phyloP scores from a whole-genome alignment of 257 asterid genomes.

The Nyctanthes arbortristis region DNA sequence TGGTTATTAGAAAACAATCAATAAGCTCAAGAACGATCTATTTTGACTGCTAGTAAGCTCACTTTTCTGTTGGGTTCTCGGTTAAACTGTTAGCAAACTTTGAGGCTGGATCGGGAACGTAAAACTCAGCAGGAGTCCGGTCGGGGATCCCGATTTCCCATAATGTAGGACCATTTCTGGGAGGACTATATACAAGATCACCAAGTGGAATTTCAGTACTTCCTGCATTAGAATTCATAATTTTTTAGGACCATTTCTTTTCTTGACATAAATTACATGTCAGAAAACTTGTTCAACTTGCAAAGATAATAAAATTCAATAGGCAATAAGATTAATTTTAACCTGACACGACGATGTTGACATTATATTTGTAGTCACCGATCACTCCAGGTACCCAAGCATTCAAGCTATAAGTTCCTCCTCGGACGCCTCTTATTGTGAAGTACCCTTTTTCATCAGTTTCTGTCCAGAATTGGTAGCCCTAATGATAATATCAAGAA shows the following conservation, averaged over 20 bases:
- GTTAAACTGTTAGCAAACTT: constrained; percentile 34
- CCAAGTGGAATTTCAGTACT: constrained; percentile 25
- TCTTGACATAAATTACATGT: neutral
- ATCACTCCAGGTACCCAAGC: constrained; percentile 72
- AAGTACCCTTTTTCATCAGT: constrained; percentile 51
- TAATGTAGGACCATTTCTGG: constrained; percentile 57
- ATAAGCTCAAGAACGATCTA: no score
- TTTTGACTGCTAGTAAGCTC: constrained; percentile 4
- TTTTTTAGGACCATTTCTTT: neutral
- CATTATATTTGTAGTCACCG: constrained; percentile 54
- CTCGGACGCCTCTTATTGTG: constrained; percentile 34
- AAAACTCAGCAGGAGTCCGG: constrained; percentile 64
- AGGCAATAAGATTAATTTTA: no score
- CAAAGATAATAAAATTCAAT: neutral
- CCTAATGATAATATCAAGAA: constrained; percentile 35
- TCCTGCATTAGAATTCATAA: constrained; percentile 19
- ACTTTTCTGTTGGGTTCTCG: constrained; percentile 41
- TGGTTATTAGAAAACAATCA: neutral
- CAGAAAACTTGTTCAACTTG: neutral
- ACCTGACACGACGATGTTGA: constrained; percentile 44
- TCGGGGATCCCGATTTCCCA: constrained; percentile 77
- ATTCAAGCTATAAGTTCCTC: constrained; percentile 49
- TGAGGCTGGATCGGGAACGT: constrained; percentile 50
- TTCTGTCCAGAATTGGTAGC: constrained; percentile 74
- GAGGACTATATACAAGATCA: constrained; percentile 39